phyloP scores from a whole-genome alignment of 192 early-diverging fungal species.

The Rhizoclosmatium globosum region DNA sequence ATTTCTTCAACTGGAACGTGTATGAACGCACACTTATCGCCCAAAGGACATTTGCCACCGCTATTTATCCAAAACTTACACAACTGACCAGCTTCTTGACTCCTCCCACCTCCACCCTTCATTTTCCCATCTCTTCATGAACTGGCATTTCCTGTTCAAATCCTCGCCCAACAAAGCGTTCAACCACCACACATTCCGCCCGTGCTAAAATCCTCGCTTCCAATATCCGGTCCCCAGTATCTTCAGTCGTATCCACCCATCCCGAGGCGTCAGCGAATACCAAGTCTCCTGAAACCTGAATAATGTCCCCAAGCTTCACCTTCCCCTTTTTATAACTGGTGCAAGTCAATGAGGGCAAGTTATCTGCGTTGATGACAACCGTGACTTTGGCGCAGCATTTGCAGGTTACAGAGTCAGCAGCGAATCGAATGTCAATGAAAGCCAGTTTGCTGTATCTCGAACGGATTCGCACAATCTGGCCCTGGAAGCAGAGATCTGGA shows the following conservation, averaged over 20 bases:
- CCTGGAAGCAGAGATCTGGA: background rate
- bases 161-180: conserved; percentile 21
- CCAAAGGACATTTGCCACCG: conserved; percentile 28
- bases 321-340: conserved; percentile 13
- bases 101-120: background rate
- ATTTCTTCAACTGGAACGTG: conserved; percentile 45
- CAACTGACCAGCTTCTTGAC: background rate
- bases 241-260: background rate
- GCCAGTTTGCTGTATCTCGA: background rate
- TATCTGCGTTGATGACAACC: conserved; percentile 1
- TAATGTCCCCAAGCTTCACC: conserved; percentile 14
- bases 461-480: conserved; percentile 28
- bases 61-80: conserved; percentile 52
- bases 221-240: background rate
- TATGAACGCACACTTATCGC: conserved; percentile 37
- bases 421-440: conserved; percentile 22
- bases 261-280: conserved; percentile 1
- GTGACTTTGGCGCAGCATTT: conserved; percentile 27
- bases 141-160: conserved; percentile 26
- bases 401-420: background rate
- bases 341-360: background rate
- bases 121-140: background rate
- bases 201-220: conserved; percentile 10
- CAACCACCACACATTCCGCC: background rate
- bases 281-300: conserved; percentile 3